Evolutionary conservation across 129 eudicot genomes (phyloP).

Genomic region (Cynara cardunculus): DNA sequence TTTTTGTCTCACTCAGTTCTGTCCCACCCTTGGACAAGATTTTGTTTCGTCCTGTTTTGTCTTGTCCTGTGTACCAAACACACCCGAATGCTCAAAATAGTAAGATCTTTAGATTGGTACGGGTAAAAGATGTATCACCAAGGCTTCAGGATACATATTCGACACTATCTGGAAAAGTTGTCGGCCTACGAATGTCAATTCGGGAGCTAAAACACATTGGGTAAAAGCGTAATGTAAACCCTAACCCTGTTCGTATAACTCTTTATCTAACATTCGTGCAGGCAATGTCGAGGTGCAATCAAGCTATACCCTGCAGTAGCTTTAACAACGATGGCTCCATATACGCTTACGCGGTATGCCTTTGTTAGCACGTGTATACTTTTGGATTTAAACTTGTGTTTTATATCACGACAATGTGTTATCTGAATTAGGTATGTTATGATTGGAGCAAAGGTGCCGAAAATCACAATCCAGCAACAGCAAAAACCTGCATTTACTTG

Average conservation of each 20-base stretch:
- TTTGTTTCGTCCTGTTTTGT: too few species aligned
- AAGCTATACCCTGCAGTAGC: constrained; percentile 75
- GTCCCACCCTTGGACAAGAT: too few species aligned
- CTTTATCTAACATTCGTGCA: constrained; percentile 23
- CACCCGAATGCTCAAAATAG: neutral
- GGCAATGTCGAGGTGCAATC: constrained; percentile 86
- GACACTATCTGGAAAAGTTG: neutral
- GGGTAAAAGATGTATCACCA: neutral
- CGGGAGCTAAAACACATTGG: neutral
- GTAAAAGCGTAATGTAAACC: neutral
- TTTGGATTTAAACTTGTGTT: neutral
- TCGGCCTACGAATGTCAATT: neutral
- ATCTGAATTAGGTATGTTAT: constrained; percentile 43
- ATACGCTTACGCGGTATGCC: constrained; percentile 78
- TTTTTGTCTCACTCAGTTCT: too few species aligned
- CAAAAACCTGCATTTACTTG: constrained; percentile 63
- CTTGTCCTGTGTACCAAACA: too few species aligned
- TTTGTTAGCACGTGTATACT: neutral
- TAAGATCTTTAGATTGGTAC: neutral
- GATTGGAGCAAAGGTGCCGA: constrained; percentile 96
- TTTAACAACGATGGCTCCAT: constrained; percentile 96
- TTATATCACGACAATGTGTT: neutral
- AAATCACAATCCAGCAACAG: constrained; percentile 80
- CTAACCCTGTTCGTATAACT: neutral
- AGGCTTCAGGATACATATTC: neutral